Percentiles rank a stretch among this genome's conserved stretches.
Evolutionary conservation across 805 yeast genomes (phyloP).

Genomic region (Pichia heedii): DNA sequence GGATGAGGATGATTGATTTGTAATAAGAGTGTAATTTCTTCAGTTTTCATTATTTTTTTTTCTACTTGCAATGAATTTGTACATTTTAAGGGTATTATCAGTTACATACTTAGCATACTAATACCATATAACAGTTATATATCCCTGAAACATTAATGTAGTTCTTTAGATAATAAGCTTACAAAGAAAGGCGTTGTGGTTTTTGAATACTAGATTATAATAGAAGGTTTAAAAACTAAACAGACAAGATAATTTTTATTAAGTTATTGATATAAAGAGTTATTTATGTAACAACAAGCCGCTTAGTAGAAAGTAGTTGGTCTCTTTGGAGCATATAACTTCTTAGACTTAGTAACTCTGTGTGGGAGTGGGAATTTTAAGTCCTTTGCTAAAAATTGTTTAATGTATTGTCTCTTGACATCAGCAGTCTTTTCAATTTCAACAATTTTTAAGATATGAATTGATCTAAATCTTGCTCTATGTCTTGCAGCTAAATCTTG

Average conservation of each 20-base stretch:
- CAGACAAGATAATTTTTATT: slow-evolving; percentile 9
- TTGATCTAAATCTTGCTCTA: slow-evolving; percentile 99
- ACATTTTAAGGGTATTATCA: too few species aligned
- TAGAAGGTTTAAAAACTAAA: too few species aligned
- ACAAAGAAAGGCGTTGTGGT: too few species aligned
- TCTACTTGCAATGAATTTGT: too few species aligned
- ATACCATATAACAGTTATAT: too few species aligned
- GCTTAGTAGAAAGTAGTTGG: slow-evolving; percentile 94
- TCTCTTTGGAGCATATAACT: slow-evolving; percentile 83
- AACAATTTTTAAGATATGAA: slow-evolving; percentile 99
- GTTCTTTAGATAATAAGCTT: too few species aligned
- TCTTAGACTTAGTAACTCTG: slow-evolving; percentile 90
- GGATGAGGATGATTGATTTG: too few species aligned
- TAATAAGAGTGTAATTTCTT: too few species aligned
- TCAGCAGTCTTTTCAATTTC: slow-evolving; percentile 97
- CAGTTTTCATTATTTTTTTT: too few species aligned
- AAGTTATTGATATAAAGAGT: slow-evolving; percentile 9
- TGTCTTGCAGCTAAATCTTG: slow-evolving; percentile 99
- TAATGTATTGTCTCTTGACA: slow-evolving; percentile 98
- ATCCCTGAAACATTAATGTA: too few species aligned
- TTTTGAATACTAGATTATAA: neutral
- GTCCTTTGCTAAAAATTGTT: slow-evolving; percentile 90
- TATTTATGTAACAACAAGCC: slow-evolving; percentile 11
- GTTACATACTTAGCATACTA: too few species aligned
- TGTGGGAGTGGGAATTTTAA: slow-evolving; percentile 99